Conservation (phyloP, 345 rosid species). For the Populus alba region DNA sequence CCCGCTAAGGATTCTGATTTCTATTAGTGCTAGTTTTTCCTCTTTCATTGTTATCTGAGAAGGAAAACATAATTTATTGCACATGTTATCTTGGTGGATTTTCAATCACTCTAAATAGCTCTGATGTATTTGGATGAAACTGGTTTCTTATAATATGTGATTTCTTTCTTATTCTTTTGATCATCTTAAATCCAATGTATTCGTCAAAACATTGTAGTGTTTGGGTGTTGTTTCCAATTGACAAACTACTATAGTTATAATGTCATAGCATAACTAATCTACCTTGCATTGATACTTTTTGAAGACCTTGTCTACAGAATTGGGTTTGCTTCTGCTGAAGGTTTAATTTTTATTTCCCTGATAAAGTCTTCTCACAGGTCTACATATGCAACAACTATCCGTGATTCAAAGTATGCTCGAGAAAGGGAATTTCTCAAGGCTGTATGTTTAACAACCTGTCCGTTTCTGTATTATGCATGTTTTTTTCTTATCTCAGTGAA, state of each 20-base stretch:
- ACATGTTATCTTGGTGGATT: too few species aligned
- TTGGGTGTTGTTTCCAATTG: too few species aligned
- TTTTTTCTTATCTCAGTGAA: background rate
- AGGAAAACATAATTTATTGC: too few species aligned
- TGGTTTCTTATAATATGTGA: background rate
- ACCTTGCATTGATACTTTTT: background rate
- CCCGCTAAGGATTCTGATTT: background rate
- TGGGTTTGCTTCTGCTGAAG: background rate
- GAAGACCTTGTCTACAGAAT: background rate
- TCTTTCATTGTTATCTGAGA: background rate
- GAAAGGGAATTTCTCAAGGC: conserved; percentile 94
- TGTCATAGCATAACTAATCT: background rate
- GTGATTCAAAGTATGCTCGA: conserved; percentile 85
- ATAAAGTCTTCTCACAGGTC: conserved; percentile 44
- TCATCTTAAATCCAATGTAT: background rate
- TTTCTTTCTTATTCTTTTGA: background rate
- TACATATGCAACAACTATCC: conserved; percentile 87
- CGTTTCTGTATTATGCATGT: conserved; percentile 2
- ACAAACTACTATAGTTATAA: background rate
- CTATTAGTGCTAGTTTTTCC: background rate
- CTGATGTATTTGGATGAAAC: background rate
- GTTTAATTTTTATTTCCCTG: background rate
- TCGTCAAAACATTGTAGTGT: too few species aligned
- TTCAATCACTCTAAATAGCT: background rate
- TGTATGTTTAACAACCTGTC: conserved; percentile 47